Percentiles rank a stretch among this genome's conserved stretches.
These are phyloP conservation scores for Daucus carota DNA, from an alignment of 129 eudicot genomes.

Conservation along the genomic window DH1_v3.0 NC_030382.2:51756501-51757000, in stretches of 20 bases:
- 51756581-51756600: conserved; percentile 34
- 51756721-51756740: conserved; percentile 36
- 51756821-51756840: conserved; percentile 9
- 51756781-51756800: conserved; percentile 19
- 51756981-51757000: no score
- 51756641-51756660: background rate
- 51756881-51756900: background rate
- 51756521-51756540: conserved; percentile 33
- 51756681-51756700: background rate
- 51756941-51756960: background rate
- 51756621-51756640: conserved; percentile 10
- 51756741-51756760: conserved; percentile 43
- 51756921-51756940: background rate
- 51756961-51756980: background rate
- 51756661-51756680: background rate
- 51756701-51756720: background rate
- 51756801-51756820: conserved; percentile 41
- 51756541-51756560: conserved; percentile 39
- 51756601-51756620: conserved; percentile 37
- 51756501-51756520: conserved; percentile 24
- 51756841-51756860: no score
- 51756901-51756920: background rate
- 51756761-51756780: conserved; percentile 35
- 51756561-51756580: conserved; percentile 38
- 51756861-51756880: background rate